These are phyloP conservation scores for Fusarium nygamai DNA, from an alignment of 2,329 filamentous ascomycete species.

Conservation along the genomic window DNA sequence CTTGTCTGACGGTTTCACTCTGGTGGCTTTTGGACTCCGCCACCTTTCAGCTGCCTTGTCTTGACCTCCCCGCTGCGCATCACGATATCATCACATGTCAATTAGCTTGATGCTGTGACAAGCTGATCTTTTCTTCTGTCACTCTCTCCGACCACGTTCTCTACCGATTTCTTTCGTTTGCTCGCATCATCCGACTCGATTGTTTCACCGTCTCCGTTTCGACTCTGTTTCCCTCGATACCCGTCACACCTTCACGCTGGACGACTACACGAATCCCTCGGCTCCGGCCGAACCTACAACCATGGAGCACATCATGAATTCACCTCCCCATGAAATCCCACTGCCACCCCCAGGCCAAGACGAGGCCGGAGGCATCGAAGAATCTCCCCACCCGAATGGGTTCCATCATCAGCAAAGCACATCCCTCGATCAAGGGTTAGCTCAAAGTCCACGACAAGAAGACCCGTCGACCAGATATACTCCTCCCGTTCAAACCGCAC, in stretches of 20 bases:
- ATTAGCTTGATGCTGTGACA: slow-evolving; percentile 42
- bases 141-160: slow-evolving; percentile 30
- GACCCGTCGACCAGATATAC: slow-evolving; percentile 58
- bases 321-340: slow-evolving; percentile 46
- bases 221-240: neutral
- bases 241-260: slow-evolving; percentile 55
- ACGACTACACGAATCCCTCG: slow-evolving; percentile 47
- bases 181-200: neutral
- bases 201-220: neutral
- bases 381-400: slow-evolving; percentile 54
- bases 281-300: slow-evolving; percentile 45
- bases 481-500: slow-evolving; percentile 55
- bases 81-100: slow-evolving; percentile 23
- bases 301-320: slow-evolving; percentile 54
- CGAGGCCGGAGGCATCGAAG: slow-evolving; percentile 62
- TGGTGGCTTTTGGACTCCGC: slow-evolving; percentile 31
- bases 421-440: slow-evolving; percentile 60
- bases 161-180: slow-evolving; percentile 36
- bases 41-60: slow-evolving; percentile 21
- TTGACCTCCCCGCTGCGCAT: slow-evolving; percentile 5
- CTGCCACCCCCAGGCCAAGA: slow-evolving; percentile 52
- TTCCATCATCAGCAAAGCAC: slow-evolving; percentile 58
- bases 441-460: slow-evolving; percentile 53
- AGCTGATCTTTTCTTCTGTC: slow-evolving; percentile 29
- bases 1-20: slow-evolving; percentile 28